These are phyloP conservation scores for Catharanthus roseus DNA, from an alignment of 257 asterid species.

Conservation along the genomic window DNA sequence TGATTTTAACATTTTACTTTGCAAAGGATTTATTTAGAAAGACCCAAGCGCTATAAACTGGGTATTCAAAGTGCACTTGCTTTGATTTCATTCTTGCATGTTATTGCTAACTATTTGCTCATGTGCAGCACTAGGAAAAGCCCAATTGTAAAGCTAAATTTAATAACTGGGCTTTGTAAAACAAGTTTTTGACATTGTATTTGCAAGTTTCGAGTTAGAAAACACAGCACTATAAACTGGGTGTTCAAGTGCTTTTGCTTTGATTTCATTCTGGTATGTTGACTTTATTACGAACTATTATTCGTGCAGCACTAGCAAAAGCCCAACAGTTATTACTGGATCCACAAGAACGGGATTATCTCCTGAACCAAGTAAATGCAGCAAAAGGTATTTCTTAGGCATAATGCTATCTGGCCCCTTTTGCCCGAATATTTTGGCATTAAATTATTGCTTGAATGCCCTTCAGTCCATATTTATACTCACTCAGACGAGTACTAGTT, in stretches of 20 bases:
- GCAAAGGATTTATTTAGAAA: not conserved
- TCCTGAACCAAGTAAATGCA: constrained; percentile 78
- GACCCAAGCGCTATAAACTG: not conserved
- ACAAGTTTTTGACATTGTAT: not conserved
- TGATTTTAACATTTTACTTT: not conserved
- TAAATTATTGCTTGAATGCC: not conserved
- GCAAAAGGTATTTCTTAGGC: constrained; percentile 61
- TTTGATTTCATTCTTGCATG: not conserved
- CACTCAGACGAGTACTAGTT: not conserved
- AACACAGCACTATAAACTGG: not conserved
- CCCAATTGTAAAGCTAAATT: too few species aligned
- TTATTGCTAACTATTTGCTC: too few species aligned
- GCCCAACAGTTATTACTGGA: constrained; percentile 88
- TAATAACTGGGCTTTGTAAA: not conserved
- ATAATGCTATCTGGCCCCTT: not conserved
- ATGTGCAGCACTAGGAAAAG: too few species aligned
- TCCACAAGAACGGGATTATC: constrained; percentile 86
- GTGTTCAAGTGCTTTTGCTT: not conserved
- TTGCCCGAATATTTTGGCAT: not conserved
- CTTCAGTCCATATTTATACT: not conserved
- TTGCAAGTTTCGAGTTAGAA: not conserved
- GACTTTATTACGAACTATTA: constrained; percentile 6
- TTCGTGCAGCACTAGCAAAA: constrained; percentile 76
- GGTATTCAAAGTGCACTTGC: not conserved
- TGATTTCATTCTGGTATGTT: not conserved